Conservation (phyloP, 495 filamentous ascomycete genomes). For the Penicillium daleae region DNA sequence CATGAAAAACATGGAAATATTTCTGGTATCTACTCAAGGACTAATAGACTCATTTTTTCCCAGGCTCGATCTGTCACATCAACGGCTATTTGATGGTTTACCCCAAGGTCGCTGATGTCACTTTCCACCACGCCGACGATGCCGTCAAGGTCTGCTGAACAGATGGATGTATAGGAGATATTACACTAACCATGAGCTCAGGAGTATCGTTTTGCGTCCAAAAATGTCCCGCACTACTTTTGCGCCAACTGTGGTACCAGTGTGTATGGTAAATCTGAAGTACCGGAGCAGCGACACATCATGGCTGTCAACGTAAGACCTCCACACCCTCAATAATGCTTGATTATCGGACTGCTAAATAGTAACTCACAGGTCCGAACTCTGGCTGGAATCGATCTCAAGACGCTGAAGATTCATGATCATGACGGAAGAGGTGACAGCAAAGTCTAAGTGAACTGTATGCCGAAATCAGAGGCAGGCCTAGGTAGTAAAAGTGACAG, state of each 20-base stretch:
- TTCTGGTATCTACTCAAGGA: background rate
- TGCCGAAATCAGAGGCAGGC: background rate
- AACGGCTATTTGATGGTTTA: constrained; percentile 50
- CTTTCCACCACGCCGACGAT: constrained; percentile 29
- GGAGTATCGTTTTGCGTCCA: constrained; percentile 42
- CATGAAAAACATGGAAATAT: background rate
- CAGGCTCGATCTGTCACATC: constrained; percentile 42
- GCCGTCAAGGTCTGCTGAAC: constrained; percentile 19
- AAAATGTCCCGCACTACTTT: constrained; percentile 45
- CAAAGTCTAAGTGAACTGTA: background rate
- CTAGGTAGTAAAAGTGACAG: background rate
- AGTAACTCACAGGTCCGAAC: constrained; percentile 31
- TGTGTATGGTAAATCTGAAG: constrained; percentile 33
- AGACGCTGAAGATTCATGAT: constrained; percentile 29
- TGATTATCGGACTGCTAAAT: background rate
- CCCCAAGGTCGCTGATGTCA: constrained; percentile 30
- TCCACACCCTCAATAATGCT: no score
- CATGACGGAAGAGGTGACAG: constrained; percentile 30
- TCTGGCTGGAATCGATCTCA: constrained; percentile 36
- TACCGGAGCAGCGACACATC: constrained; percentile 29
- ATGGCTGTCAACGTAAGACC: constrained; percentile 44
- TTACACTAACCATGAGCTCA: constrained; percentile 18
- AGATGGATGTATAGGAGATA: background rate
- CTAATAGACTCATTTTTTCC: background rate
- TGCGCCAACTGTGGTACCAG: constrained; percentile 46